Evolutionary conservation across 1,139 yeast genomes (phyloP), one percentile per base, ranked within the genome.

Genomic region (Blastobotrys malaysiensis): DNA sequence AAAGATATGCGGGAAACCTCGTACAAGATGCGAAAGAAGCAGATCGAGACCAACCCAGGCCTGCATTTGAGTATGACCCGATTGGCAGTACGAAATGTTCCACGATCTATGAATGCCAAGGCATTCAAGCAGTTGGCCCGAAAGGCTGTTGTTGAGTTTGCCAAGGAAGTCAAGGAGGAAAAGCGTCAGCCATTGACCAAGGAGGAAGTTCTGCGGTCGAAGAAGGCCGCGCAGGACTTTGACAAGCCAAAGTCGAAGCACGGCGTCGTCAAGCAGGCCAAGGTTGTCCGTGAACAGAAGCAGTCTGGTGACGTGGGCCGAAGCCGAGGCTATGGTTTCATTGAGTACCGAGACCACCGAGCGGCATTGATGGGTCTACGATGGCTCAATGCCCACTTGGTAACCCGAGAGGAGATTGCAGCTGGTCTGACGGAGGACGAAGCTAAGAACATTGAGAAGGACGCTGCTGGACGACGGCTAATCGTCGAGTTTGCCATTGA

Each of bases 401-500:
- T 93, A 11, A 74, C 88, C 0, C 72, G 71, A 48, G 82, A 79
- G 9, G 97, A 91, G 70, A 79, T 88, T 43, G 62, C 80, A 18
- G 89, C 79, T 57, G 96, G 96, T 9, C 69, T 86, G 58, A 74
- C 77, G 36, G 95, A 86, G 6, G 93, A 87, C 52, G 86, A 69
- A 73, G 76, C 69, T 79, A 81, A 66, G 53, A 69, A 27, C 80
- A 81, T 16, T 74, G 80, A 58, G 64, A 55, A 58, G 9, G 71
- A 65, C 43, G 49, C 60, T 14, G 75, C 77, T 49, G 84, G 82
- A 69, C 83, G 97, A 74, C 81, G 89, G 58, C 76, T 93, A 58
- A 89, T 93, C 64, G 98, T 83, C 24, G 99, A 93, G 70, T 93
- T 95, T 76, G 98, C 99, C 7, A 79, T 93, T 66, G 98, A 91